Evolutionary conservation across 495 filamentous ascomycete species (phyloP), one percentile per base, ranked within the genome.

Genomic region (Poronia punctata): DNA sequence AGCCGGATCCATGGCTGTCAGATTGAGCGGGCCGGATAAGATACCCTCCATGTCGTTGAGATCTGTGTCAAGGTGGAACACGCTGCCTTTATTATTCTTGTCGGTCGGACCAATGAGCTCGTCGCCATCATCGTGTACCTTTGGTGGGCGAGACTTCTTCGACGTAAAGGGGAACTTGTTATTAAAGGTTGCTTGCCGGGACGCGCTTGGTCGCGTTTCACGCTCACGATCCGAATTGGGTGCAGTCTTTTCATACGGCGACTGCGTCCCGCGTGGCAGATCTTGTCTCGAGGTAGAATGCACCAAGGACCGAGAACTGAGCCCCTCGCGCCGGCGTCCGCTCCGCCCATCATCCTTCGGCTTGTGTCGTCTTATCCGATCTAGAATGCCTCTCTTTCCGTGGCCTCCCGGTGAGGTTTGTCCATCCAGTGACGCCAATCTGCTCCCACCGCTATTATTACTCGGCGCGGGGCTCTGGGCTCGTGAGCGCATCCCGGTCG

Each of bases 21-120:
- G 57, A 4, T 72, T 74, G 17, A 67, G 70, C n/a, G 76, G 78
- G 44, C 73, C 66, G 29, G 73, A 76, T 27, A 96, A 64, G 40
- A 96, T 94, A 18, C 84, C 89, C 48, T 84, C 78, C 82, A 96
- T 84, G 45, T 90, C 71, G 7, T 70, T 68, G 12, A 96, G 72
- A 57, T 96, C 79, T 4, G 84, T 92, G 62, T 96, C 88, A 9
- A 96, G 79, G 40, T 73, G 70, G 57, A 76, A 93, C 38, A 67
- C 36, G 54, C 64, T 52, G 44, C 67, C 61, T 36, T 56, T 50
- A 22, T 67, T 60, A 16, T 65, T 62, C 43, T 53, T 65, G 37
- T 68, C 65, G 12, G 64, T 65, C 1, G 66, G 60, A 16, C 67
- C 64, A 43, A 70, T 62, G 32, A 59, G 56, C 31, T 75, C 66